phyloP scores from a whole-genome alignment of 176 grass and related monocot genomes.

The Phoenix roebelenii region DNA sequence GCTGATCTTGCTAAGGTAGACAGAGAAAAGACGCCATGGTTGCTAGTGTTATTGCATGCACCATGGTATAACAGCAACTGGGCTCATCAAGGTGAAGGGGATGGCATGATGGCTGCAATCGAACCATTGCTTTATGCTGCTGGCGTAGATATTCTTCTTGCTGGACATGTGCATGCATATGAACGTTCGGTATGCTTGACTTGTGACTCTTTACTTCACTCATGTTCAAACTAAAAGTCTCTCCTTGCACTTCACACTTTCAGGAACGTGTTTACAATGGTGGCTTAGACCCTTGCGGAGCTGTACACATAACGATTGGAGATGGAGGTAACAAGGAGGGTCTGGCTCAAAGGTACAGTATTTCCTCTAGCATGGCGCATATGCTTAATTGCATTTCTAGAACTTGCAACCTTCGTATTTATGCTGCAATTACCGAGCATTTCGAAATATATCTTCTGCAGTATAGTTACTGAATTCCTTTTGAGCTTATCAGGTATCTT shows the following conservation, averaged over 20 bases:
- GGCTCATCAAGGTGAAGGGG: constrained; percentile 79
- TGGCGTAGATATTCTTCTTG: constrained; percentile 74
- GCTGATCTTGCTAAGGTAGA: constrained; percentile 69
- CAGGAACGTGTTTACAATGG: constrained; percentile 66
- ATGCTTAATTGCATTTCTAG: too few relatives aligned
- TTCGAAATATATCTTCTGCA: too few relatives aligned
- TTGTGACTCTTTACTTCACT: too few relatives aligned
- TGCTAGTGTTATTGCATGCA: constrained; percentile 56
- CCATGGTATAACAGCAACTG: constrained; percentile 95
- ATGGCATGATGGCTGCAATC: constrained; percentile 66
- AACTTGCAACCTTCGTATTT: too few relatives aligned
- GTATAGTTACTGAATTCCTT: too few relatives aligned
- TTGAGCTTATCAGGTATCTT: constrained; percentile 30
- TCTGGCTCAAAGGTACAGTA: constrained; percentile 56
- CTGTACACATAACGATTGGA: constrained; percentile 85
- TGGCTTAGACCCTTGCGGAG: constrained; percentile 51
- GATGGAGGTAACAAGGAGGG: constrained; percentile 95
- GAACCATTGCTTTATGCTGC: constrained; percentile 65
- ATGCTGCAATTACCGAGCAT: too few relatives aligned
- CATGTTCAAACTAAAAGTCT: too few relatives aligned
- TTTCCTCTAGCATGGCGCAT: background rate
- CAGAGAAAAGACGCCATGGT: constrained; percentile 67
- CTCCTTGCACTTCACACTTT: background rate
- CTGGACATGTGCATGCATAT: constrained; percentile 96
- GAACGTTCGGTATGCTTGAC: constrained; percentile 61